Evolutionary conservation across 306 rosid genomes (phyloP), one percentile per base, ranked within the genome.

Genomic region (Dicorynia guianensis): DNA sequence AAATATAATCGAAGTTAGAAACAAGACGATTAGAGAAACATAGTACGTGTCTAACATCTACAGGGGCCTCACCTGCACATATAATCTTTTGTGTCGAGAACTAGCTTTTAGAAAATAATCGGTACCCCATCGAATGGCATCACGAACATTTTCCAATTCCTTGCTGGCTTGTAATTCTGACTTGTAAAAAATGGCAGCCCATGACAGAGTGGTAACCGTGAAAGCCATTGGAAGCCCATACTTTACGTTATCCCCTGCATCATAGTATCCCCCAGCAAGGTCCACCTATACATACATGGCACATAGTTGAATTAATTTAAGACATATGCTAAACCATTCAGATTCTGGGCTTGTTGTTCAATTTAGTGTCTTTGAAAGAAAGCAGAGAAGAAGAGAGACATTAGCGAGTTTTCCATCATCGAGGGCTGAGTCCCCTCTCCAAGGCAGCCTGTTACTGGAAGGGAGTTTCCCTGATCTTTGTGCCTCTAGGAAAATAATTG

Each of bases 401-500:
- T 87, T 75, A 13, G 62, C 93, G 0, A 74, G 78, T 73, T 90
- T 82, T 13, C 98, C 98, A 11, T 92, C 98, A 11, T 92, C 86
- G 0, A 95, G 89, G 6, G 84, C 97, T 0, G 98, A 95, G 81
- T 95, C 97, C 42, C 93, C 97, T 85, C 98, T 86, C 98, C 98
- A 95, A 20, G 96, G 65, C 0, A 79, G 82, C 76, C 97, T 83
- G 9, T 87, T 76, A 69, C 57, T 84, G 15, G 85, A 49, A 63
- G 98, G 97, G 48, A 95, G 93, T 57, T 90, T 95, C n/a, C 98
- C 98, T n/a, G 98, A 95, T 40, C 98, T 71, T 85, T 95, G 98
- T 18, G 96, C 96, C 76, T 95, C 98, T 2, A 92, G 78, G 84
- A 92, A 95, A n/a, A 95, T 75, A 36, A 95, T 54, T 53, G 98